Percentiles rank a stretch among this genome's conserved stretches.
Evolutionary conservation across 1,284 basidiomycete species (phyloP).

Genomic region (Leccinum solheimii): DNA sequence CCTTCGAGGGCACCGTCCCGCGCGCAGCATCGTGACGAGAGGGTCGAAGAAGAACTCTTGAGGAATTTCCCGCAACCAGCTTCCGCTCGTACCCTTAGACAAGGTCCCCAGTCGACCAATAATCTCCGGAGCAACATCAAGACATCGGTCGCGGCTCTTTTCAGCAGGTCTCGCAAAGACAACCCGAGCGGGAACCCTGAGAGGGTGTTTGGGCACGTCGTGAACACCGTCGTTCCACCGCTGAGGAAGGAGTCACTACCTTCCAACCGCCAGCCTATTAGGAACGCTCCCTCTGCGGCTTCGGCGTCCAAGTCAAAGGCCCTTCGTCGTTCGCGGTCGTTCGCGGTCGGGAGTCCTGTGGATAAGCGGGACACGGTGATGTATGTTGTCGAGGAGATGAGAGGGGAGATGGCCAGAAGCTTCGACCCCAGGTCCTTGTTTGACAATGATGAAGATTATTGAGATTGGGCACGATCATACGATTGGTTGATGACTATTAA

Average conservation of each 20-base stretch:
- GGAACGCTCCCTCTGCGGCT: background rate
- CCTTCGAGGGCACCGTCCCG: background rate
- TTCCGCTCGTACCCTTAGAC: constrained; percentile 9
- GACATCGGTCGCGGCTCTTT: constrained; percentile 9
- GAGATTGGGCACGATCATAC: constrained; percentile 1
- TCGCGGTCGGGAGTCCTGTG: constrained; percentile 11
- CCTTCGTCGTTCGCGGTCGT: constrained; percentile 32
- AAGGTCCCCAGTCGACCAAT: constrained; percentile 4
- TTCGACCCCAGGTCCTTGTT: constrained; percentile 24
- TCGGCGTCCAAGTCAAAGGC: background rate
- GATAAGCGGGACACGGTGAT: constrained; percentile 12
- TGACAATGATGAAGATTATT: constrained; percentile 12
- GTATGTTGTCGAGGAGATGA: constrained; percentile 22
- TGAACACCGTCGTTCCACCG: constrained; percentile 12
- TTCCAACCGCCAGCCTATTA: background rate
- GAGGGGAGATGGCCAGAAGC: constrained; percentile 17
- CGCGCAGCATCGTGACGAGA: background rate
- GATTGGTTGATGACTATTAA: background rate
- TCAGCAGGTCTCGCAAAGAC: constrained; percentile 6
- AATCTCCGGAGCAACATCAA: constrained; percentile 7
- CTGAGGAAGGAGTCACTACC: constrained; percentile 19
- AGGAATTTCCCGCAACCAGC: too few species aligned
- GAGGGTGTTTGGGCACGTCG: constrained; percentile 18
- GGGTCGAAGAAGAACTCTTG: background rate
- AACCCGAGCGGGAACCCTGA: background rate